Conservation (phyloP, 768 basidiomycete genomes). For the Amanita molliuscula region DNA sequence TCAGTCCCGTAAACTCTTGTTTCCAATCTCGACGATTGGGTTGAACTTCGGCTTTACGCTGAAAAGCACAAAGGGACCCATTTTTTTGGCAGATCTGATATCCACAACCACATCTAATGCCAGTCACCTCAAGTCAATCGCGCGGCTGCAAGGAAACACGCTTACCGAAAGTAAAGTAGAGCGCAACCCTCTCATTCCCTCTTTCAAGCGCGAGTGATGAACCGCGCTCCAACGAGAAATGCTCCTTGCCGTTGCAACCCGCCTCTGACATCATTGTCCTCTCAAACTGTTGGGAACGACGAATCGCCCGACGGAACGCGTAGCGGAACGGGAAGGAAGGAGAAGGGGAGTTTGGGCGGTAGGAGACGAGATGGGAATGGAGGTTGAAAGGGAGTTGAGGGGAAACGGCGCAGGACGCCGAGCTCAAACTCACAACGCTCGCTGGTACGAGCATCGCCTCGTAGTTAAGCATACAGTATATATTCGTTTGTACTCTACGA, state of each 20-base stretch:
- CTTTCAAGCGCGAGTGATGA: constrained; percentile 41
- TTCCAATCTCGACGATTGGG: constrained; percentile 28
- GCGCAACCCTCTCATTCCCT: constrained; percentile 44
- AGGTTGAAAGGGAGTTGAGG: too few species aligned
- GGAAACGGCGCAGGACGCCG: too few species aligned
- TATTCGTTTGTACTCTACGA: too few species aligned
- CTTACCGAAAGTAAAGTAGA: constrained; percentile 53
- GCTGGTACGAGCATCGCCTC: too few species aligned
- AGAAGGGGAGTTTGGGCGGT: too few species aligned
- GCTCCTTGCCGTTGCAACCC: constrained; percentile 34
- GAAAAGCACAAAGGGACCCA: constrained; percentile 27
- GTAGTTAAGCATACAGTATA: too few species aligned
- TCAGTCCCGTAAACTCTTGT: too few species aligned
- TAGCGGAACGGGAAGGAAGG: too few species aligned
- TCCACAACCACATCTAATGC: constrained; percentile 38
- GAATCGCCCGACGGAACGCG: too few species aligned
- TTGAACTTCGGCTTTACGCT: constrained; percentile 18
- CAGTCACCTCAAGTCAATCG: neutral
- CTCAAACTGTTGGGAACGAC: too few species aligned
- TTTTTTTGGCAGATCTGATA: constrained; percentile 29
- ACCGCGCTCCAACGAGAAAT: constrained; percentile 56
- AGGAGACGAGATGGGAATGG: too few species aligned
- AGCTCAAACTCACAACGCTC: too few species aligned
- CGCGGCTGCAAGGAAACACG: constrained; percentile 1
- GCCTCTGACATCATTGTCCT: constrained; percentile 35